These are phyloP conservation scores for Exophiala lecanii-corni DNA, from an alignment of 2,329 filamentous ascomycete genomes.

Conservation along the genomic window DNA sequence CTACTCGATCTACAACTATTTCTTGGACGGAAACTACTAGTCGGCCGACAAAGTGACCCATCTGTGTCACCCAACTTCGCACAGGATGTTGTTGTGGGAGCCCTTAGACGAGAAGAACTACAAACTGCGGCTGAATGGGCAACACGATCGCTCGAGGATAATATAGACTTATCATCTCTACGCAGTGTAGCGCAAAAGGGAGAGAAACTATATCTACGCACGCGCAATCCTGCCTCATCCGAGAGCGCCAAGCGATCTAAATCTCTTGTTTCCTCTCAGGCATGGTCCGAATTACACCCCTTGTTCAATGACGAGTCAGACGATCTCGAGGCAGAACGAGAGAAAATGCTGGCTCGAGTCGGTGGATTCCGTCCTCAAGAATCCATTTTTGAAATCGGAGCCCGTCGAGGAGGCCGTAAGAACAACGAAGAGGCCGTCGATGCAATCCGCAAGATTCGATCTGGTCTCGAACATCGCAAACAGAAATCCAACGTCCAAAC, in stretches of 20 bases:
- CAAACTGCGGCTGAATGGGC: conserved; percentile 78
- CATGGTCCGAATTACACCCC: conserved; percentile 70
- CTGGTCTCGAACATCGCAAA: conserved; percentile 40
- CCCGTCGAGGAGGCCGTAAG: conserved; percentile 67
- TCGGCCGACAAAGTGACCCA: conserved; percentile 61
- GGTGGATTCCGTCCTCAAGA: conserved; percentile 85
- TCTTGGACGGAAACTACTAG: conserved; percentile 73
- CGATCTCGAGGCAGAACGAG: conserved; percentile 64
- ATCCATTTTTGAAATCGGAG: conserved; percentile 93
- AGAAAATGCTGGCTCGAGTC: conserved; percentile 82
- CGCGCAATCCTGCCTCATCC: conserved; percentile 80
- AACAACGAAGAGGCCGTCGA: conserved; percentile 62
- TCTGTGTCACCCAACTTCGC: conserved; percentile 64
- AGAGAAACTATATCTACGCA: conserved; percentile 87
- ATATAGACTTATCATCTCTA: conserved; percentile 67
- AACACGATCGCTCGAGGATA: conserved; percentile 70
- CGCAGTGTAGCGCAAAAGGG: conserved; percentile 75
- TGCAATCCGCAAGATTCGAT: conserved; percentile 42
- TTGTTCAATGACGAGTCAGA: conserved; percentile 70
- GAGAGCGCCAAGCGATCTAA: conserved; percentile 88
- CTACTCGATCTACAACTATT: conserved; percentile 92
- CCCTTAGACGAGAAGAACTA: conserved; percentile 66
- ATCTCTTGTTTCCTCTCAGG: conserved; percentile 64
- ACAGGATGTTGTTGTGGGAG: conserved; percentile 77
- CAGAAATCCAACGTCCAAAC: conserved; percentile 32